phyloP scores from a whole-genome alignment of 1,284 basidiomycete genomes.

The Butyriboletus appendiculatus region DNA sequence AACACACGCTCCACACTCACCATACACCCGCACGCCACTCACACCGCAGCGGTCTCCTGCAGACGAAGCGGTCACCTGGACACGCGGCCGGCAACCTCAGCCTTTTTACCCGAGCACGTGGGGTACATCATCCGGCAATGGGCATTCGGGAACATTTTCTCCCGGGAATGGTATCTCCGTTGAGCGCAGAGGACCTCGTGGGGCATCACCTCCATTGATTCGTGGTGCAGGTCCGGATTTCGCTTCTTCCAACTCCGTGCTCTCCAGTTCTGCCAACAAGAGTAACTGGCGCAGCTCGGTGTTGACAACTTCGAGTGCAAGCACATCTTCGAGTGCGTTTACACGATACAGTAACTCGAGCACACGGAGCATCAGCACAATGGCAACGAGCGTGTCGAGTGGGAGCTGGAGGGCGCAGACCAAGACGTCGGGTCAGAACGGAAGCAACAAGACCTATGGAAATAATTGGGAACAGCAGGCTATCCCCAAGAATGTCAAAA shows the following conservation, averaged over 20 bases:
- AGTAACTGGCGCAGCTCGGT: slow-evolving; percentile 76
- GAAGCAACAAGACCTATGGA: slow-evolving; percentile 18
- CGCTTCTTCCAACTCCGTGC: slow-evolving; percentile 14
- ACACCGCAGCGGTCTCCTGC: slow-evolving; percentile 40
- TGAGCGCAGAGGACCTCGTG: slow-evolving; percentile 28
- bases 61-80: slow-evolving; percentile 35
- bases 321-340: slow-evolving; percentile 67
- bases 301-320: slow-evolving; percentile 64
- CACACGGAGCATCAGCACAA: slow-evolving; percentile 68
- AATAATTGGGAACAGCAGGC: slow-evolving; percentile 30
- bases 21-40: slow-evolving; percentile 31
- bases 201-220: slow-evolving; percentile 37
- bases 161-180: slow-evolving; percentile 9
- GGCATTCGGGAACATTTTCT: slow-evolving; percentile 13
- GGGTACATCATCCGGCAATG: slow-evolving; percentile 14
- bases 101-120: slow-evolving; percentile 20
- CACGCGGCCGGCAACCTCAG: slow-evolving; percentile 35
- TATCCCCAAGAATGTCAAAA: slow-evolving; percentile 76
- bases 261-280: slow-evolving; percentile 31
- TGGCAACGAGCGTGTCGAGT: slow-evolving; percentile 73
- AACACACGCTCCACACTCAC: slow-evolving; percentile 24
- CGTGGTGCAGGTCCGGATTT: slow-evolving; percentile 47
- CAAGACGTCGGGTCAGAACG: slow-evolving; percentile 22
- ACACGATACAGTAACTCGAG: slow-evolving; percentile 80
- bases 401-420: slow-evolving; percentile 55